Conservation (phyloP, 306 rosid species). For the Sicyos edulis region DNA sequence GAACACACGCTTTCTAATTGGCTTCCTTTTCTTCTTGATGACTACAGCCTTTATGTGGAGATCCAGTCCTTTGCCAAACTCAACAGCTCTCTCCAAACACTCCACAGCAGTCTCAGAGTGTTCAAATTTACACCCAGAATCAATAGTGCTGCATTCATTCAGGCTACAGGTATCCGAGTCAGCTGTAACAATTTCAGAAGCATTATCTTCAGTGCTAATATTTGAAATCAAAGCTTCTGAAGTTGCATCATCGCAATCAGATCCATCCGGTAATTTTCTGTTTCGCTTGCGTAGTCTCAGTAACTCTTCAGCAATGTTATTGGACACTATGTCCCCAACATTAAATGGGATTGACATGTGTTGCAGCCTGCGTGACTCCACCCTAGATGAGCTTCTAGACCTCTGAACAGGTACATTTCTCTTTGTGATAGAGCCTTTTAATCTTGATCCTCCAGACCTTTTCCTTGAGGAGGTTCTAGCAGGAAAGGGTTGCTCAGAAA, state of each 20-base stretch:
- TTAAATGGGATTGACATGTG: constrained; percentile 30
- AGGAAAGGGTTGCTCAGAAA: constrained; percentile 40
- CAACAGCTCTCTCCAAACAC: constrained; percentile 50
- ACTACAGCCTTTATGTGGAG: constrained; percentile 50
- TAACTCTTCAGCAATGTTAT: constrained; percentile 36
- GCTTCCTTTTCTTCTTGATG: constrained; percentile 79
- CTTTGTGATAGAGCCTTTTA: constrained; percentile 34
- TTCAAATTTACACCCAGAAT: constrained; percentile 59
- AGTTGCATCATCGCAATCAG: constrained; percentile 53
- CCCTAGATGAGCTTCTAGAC: constrained; percentile 61
- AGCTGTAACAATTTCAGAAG: constrained; percentile 60
- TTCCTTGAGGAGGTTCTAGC: constrained; percentile 47
- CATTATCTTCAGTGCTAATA: constrained; percentile 60
- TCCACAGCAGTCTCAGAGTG: constrained; percentile 44
- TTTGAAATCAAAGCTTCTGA: constrained; percentile 46
- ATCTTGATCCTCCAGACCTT: constrained; percentile 45
- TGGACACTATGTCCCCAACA: constrained; percentile 30
- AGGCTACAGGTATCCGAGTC: constrained; percentile 66
- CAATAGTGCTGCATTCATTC: constrained; percentile 63
- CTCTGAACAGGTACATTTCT: constrained; percentile 40
- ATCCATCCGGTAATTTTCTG: constrained; percentile 54
- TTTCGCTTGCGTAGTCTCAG: constrained; percentile 38
- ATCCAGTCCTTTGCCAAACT: constrained; percentile 56
- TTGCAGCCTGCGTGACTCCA: constrained; percentile 36
- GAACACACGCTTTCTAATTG: constrained; percentile 57